Percentiles rank a stretch among this genome's conserved stretches.
These are phyloP conservation scores for Globisporangium radiosum DNA, from an alignment of 352 stramenopile species.

Conservation along the genomic window DNA sequence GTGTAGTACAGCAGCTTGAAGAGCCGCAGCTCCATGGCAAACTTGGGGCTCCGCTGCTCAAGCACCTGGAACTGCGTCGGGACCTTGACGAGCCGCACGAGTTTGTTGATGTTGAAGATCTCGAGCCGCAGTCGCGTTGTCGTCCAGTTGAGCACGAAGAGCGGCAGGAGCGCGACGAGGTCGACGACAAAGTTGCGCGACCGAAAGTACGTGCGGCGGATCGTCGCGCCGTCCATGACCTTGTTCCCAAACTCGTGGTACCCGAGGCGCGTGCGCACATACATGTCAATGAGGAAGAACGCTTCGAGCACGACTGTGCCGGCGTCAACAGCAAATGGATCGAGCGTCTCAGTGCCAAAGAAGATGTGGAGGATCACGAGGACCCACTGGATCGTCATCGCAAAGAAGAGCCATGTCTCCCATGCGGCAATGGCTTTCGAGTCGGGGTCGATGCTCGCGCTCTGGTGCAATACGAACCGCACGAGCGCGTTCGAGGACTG, in stretches of 20 bases:
- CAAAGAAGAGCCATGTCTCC: conserved; percentile 38
- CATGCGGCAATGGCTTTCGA: conserved; percentile 25
- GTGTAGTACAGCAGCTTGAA: conserved; percentile 58
- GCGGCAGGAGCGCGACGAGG: conserved; percentile 25
- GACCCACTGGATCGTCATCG: conserved; percentile 42
- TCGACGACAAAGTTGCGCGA: conserved; percentile 36
- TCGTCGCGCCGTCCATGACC: conserved; percentile 27
- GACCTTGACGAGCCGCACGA: conserved; percentile 41
- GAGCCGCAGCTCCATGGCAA: conserved; percentile 32
- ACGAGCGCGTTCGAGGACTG: conserved; percentile 2
- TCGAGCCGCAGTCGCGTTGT: conserved; percentile 19
- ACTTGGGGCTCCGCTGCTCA: conserved; percentile 37
- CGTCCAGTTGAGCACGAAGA: conserved; percentile 37
- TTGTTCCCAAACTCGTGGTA: conserved; percentile 55
- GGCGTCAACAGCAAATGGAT: conserved; percentile 10
- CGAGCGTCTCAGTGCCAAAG: conserved; percentile 24
- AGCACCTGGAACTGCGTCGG: conserved; percentile 30
- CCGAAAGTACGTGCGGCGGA: conserved; percentile 28
- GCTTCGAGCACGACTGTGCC: conserved; percentile 28
- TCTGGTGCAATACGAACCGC: conserved; percentile 1
- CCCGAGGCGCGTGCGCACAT: conserved; percentile 30
- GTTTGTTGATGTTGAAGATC: conserved; percentile 46
- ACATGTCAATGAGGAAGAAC: conserved; percentile 39
- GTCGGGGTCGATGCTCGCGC: conserved; percentile 27
- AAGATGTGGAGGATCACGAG: conserved; percentile 34